phyloP scores from a whole-genome alignment of 2,329 filamentous ascomycete genomes.

The Arthrinium phaeospermum region DNA sequence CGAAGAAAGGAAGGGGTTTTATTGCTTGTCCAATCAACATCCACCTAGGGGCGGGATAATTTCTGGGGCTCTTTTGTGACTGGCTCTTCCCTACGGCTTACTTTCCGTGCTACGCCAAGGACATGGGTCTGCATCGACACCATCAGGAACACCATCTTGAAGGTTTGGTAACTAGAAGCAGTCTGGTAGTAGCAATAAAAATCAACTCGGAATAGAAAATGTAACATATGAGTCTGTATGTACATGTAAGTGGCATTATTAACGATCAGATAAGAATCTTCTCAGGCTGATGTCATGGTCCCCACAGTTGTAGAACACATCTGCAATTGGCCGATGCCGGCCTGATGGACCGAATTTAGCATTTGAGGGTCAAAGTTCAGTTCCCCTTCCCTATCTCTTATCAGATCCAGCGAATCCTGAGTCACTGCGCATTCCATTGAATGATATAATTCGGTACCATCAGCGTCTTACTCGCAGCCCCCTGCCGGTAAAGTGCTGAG shows the following conservation, averaged over 20 bases:
- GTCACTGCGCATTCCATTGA: conserved; percentile 7
- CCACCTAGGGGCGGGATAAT: not conserved
- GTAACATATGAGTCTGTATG: not conserved
- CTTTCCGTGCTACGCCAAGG: conserved; percentile 1
- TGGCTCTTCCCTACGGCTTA: conserved; percentile 20
- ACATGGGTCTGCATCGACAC: not conserved
- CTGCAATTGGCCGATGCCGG: conserved; percentile 23
- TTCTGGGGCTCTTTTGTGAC: not conserved
- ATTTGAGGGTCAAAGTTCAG: not conserved
- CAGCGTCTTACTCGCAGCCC: not conserved
- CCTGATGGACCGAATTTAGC: conserved; percentile 4
- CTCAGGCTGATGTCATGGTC: conserved; percentile 23
- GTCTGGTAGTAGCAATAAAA: not conserved
- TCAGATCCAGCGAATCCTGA: conserved; percentile 14
- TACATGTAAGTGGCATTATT: not conserved
- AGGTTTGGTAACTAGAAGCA: not conserved
- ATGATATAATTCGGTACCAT: not conserved
- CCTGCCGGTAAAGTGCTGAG: not conserved
- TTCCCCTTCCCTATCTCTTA: conserved; percentile 12
- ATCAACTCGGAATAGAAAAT: not conserved
- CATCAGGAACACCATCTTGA: not conserved
- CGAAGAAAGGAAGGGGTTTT: not conserved
- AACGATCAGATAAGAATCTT: not conserved
- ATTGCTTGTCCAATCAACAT: not conserved
- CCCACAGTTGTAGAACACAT: conserved; percentile 19